phyloP scores from a whole-genome alignment of 176 grass and related monocot species.

The Musa troglodytarum region DNA sequence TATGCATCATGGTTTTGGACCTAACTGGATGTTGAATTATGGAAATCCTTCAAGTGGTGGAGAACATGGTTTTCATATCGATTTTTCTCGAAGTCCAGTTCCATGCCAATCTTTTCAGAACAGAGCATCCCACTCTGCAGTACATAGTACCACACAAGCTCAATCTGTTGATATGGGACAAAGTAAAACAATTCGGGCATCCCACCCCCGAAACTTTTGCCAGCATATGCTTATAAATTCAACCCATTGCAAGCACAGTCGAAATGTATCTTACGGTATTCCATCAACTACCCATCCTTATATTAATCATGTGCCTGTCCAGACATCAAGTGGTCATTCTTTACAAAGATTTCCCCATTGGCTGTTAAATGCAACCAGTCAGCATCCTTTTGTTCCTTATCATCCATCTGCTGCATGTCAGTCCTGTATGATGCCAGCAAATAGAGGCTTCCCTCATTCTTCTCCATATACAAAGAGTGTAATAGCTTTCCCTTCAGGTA shows the following conservation, averaged over 20 bases:
- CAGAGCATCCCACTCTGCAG: conserved; percentile 3
- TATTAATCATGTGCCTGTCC: conserved; percentile 20
- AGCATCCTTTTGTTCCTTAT: conserved; percentile 28
- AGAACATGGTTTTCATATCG: conserved; percentile 24
- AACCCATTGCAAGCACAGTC: conserved; percentile 21
- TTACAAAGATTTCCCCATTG: conserved; percentile 27
- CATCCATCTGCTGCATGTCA: conserved; percentile 31
- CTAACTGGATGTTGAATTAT: conserved; percentile 15
- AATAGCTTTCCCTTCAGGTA: conserved; percentile 26
- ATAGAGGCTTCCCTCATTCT: conserved; percentile 16
- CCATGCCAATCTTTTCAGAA: conserved; percentile 27
- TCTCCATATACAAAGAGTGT: conserved; percentile 10
- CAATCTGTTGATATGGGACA: conserved; percentile 20
- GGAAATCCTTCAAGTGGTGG: conserved; percentile 17
- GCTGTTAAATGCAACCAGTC: conserved; percentile 20
- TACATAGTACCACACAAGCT: conserved; percentile 12
- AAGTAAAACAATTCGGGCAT: conserved; percentile 9
- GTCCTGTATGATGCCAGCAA: conserved; percentile 19
- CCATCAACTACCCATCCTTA: conserved; percentile 18
- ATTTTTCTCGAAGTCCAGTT: conserved; percentile 32
- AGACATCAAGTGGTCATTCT: conserved; percentile 35
- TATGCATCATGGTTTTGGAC: conserved; percentile 24
- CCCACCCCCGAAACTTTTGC: conserved; percentile 22
- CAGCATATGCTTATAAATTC: conserved; percentile 20
- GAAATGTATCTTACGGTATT: conserved; percentile 19